Percentiles rank a stretch among this genome's conserved stretches.
Evolutionary conservation across 2,329 filamentous ascomycete species (phyloP).

Genomic region (Trichoderma oligosporum): DNA sequence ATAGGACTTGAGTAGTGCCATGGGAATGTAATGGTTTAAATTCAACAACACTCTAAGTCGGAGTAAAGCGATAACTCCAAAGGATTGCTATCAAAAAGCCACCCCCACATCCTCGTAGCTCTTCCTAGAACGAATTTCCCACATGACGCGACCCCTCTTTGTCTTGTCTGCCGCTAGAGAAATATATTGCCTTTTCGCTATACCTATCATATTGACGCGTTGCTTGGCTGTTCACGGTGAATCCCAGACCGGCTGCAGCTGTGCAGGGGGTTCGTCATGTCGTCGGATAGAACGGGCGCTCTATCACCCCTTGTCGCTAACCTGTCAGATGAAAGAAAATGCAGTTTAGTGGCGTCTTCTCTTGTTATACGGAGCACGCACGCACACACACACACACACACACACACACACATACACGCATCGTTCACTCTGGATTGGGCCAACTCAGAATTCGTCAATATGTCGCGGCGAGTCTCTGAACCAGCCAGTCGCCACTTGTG

Average conservation of each 20-base stretch:
- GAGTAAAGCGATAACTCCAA: not conserved
- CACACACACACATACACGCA: not conserved
- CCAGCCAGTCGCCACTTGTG: conserved; percentile 76
- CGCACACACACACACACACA: too few species aligned
- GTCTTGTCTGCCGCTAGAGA: not conserved
- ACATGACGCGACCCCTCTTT: conserved; percentile 8
- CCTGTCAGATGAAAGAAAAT: not conserved
- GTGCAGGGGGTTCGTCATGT: not conserved
- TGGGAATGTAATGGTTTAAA: not conserved
- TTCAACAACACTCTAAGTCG: too few species aligned
- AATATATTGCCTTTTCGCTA: not conserved
- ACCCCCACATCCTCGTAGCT: conserved; percentile 12
- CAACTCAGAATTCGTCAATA: conserved; percentile 35
- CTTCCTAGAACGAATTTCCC: not conserved
- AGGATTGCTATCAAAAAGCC: conserved; percentile 8
- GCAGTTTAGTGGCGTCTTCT: not conserved
- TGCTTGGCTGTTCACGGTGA: not conserved
- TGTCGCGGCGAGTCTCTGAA: conserved; percentile 73
- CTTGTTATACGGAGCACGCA: too few species aligned
- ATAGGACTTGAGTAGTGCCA: not conserved
- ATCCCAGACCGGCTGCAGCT: not conserved
- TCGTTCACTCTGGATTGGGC: not conserved
- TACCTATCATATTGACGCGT: not conserved
- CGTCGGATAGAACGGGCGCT: not conserved
- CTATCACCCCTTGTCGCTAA: not conserved